These are phyloP conservation scores for Pythium aphanidermatum DNA, from an alignment of 352 stramenopile genomes.

Conservation along the genomic window DNA sequence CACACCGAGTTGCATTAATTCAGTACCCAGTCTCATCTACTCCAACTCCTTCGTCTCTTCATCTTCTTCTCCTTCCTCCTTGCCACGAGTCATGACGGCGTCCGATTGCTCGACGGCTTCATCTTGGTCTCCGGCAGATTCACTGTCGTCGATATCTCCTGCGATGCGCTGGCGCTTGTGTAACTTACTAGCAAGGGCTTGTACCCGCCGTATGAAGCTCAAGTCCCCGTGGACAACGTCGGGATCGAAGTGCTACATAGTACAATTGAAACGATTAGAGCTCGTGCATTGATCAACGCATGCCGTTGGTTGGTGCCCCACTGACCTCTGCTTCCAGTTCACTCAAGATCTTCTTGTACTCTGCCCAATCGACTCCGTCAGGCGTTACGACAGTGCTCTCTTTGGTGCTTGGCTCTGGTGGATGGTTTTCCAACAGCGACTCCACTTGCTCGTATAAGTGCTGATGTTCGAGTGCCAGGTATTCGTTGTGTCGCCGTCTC, in stretches of 20 bases:
- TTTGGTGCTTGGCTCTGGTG: conserved; percentile 4
- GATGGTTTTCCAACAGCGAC: conserved; percentile 43
- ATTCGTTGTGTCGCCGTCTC: conserved; percentile 19
- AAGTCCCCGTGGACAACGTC: conserved; percentile 41
- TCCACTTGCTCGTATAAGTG: conserved; percentile 67
- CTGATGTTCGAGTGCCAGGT: conserved; percentile 54
- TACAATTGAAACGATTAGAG: too few relatives aligned
- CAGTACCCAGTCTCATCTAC: too few relatives aligned
- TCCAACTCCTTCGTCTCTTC: conserved; percentile 6
- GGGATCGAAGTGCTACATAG: conserved; percentile 46
- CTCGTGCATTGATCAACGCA: too few relatives aligned
- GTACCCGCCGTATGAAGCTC: conserved; percentile 51
- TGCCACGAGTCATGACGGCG: too few relatives aligned
- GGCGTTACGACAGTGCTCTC: too few relatives aligned
- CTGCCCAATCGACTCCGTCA: conserved; percentile 21
- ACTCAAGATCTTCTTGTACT: conserved; percentile 42
- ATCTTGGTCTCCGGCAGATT: conserved; percentile 1
- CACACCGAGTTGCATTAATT: too few relatives aligned
- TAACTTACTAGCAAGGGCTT: conserved; percentile 40
- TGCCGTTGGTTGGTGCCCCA: background rate
- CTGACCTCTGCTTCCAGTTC: conserved; percentile 47
- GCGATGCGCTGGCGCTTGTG: conserved; percentile 22
- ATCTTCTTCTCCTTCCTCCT: conserved; percentile 5
- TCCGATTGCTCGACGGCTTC: too few relatives aligned
- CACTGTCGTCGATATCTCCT: conserved; percentile 8